Base-by-base conservation (phyloP, 306 rosid genomes). In the Lathyrus oleraceus region DNA sequence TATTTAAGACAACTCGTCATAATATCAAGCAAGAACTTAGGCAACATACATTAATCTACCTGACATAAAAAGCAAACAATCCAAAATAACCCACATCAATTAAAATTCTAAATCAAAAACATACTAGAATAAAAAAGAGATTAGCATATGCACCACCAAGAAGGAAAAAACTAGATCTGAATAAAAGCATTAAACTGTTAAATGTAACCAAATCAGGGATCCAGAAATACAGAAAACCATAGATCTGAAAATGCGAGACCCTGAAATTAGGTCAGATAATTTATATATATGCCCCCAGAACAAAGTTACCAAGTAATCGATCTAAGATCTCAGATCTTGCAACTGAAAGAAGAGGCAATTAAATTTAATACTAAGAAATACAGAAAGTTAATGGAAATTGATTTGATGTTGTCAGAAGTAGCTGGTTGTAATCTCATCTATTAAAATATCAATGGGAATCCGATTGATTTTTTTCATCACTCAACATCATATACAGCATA, bases 251-350 rank as follows among this genome's bases (percentile, higher is more conserved):
- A 54, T 39, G 10, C 5, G 10, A 39, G 56, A n/a, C 76, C 87
- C 83, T 84, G 35, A 68, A 68, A 35, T 3, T 6, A 44, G 85
- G 78, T 75, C n/a, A 14, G 19, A 28, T 58, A 64, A 72, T 75
- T 0, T 1, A 78, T 89, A 3, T 89, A 3, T 87, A 61, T 76
- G 96, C 92, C 96, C 61, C 89, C 53, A 84, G 96, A 89, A 89
- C 96, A 89, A 68, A 77, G 96, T 87, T 70, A 28, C 30, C 96
- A 89, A 86, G 92, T 75, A 89, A 81, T 75, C 70, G 87, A 89
- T 85, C 86, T 11, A 2, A 70, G 96, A 86, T 86, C 96, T 86
- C 81, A 73, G 43, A 57, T 65, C 90, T 86, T 83, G 96, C 54
- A 85, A 87, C 92, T 27, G 96, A 89, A 89, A 89, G 90, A 56